These are phyloP conservation scores for Termitomyces sp. DNA, from an alignment of 768 basidiomycete species.

Conservation along the genomic window DNA sequence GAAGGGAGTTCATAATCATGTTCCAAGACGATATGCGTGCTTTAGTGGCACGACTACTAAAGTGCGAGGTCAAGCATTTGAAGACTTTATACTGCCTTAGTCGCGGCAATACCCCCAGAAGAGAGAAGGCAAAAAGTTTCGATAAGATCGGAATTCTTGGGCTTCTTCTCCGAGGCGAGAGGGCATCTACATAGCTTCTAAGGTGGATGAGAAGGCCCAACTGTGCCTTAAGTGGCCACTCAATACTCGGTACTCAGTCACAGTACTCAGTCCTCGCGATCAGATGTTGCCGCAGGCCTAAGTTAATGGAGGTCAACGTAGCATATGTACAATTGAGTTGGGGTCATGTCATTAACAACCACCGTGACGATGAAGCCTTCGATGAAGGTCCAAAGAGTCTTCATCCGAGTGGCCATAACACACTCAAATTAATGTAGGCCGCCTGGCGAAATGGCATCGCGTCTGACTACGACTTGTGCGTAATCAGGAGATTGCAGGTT, in stretches of 20 bases:
- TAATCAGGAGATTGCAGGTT: slow-evolving; percentile 79
- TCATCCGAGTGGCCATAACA: too few species aligned
- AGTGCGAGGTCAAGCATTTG: neutral
- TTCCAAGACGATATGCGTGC: too few species aligned
- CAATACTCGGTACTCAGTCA: neutral
- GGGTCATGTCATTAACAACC: too few species aligned
- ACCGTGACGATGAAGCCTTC: too few species aligned
- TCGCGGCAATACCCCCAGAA: neutral
- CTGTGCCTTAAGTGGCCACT: neutral
- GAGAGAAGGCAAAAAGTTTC: neutral
- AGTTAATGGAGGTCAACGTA: too few species aligned
- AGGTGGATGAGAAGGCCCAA: neutral
- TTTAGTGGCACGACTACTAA: neutral
- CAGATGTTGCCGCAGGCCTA: too few species aligned
- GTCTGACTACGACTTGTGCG: slow-evolving; percentile 73
- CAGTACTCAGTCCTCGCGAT: too few species aligned
- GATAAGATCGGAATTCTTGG: neutral
- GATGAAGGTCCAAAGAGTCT: too few species aligned
- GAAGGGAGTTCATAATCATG: neutral
- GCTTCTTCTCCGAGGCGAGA: neutral
- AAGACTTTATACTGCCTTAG: neutral
- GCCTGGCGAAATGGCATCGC: slow-evolving; percentile 87
- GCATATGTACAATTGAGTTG: too few species aligned
- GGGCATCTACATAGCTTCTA: neutral
- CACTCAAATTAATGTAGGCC: too few species aligned